Evolutionary conservation across 768 basidiomycete genomes (phyloP).

Genomic region (Mycena vulgaris): DNA sequence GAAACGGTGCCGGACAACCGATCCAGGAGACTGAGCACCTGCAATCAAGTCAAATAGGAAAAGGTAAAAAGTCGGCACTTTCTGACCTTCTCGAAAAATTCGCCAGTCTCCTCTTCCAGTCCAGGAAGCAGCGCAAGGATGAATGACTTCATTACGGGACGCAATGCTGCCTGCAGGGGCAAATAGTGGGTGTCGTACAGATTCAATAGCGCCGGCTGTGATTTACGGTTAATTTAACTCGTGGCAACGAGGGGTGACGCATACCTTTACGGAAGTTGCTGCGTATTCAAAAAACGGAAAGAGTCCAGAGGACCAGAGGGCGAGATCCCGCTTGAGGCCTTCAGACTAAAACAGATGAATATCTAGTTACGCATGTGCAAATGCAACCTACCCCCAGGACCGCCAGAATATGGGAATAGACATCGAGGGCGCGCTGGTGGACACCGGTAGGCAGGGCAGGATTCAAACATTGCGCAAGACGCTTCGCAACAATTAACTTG

Average conservation of each 20-base stretch:
- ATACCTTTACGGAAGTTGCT: slow-evolving; percentile 96
- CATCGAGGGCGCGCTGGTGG: slow-evolving; percentile 96
- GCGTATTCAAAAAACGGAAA: slow-evolving; percentile 99
- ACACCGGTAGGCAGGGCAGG: slow-evolving; percentile 98
- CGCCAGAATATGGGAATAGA: slow-evolving; percentile 91
- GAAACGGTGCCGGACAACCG: slow-evolving; percentile 88
- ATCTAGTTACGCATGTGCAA: slow-evolving; percentile 1
- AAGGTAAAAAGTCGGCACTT: slow-evolving; percentile 25
- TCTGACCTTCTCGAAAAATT: slow-evolving; percentile 92
- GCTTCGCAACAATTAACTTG: slow-evolving; percentile 94
- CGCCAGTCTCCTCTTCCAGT: slow-evolving; percentile 96
- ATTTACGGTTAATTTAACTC: slow-evolving; percentile 15
- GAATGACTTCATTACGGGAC: slow-evolving; percentile 95
- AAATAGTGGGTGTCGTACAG: slow-evolving; percentile 96
- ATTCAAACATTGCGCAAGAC: slow-evolving; percentile 95
- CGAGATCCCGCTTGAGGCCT: slow-evolving; percentile 87
- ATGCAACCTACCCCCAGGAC: slow-evolving; percentile 84
- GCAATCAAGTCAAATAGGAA: slow-evolving; percentile 21
- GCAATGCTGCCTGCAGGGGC: slow-evolving; percentile 83
- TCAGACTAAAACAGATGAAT: slow-evolving; percentile 72
- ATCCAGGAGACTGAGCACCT: slow-evolving; percentile 89
- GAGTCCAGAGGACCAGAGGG: slow-evolving; percentile 95
- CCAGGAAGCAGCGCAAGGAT: slow-evolving; percentile 95
- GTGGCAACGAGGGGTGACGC: slow-evolving; percentile 22
- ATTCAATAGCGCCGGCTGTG: slow-evolving; percentile 86